These are phyloP conservation scores for Tetrahymena elliotti DNA, from an alignment of 73 alveolate genomes.

Conservation along the genomic window DNA sequence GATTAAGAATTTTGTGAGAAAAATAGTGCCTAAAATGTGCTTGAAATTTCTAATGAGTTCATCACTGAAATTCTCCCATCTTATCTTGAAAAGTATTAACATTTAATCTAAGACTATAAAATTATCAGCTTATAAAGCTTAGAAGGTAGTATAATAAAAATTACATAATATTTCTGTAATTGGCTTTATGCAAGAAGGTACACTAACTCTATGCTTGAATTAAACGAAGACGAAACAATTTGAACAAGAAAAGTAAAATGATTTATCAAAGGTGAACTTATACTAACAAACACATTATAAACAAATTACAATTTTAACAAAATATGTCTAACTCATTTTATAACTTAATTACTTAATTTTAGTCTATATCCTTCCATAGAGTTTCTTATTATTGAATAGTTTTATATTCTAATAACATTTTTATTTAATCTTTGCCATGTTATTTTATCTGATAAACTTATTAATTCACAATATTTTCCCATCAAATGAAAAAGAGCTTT, in stretches of 20 bases:
- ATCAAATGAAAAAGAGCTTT: no score
- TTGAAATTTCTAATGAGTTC: neutral
- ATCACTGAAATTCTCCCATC: neutral
- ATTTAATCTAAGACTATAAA: neutral
- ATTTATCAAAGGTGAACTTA: neutral
- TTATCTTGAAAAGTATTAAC: neutral
- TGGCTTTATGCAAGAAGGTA: slow-evolving; percentile 29
- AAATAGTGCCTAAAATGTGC: neutral
- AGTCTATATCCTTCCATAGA: neutral
- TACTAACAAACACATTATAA: neutral
- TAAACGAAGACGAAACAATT: neutral
- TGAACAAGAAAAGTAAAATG: neutral
- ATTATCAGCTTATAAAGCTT: neutral
- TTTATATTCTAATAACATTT: no score
- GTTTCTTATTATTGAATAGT: neutral
- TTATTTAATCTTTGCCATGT: no score
- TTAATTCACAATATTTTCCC: no score
- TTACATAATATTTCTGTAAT: slow-evolving; percentile 14
- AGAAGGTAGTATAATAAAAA: slow-evolving; percentile 7
- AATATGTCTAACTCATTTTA: neutral
- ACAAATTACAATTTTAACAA: neutral
- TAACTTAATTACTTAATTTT: no score
- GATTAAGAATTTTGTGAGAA: neutral
- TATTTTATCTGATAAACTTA: no score
- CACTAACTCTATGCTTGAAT: neutral